Conservation (phyloP, 2,329 filamentous ascomycete genomes). For the Fusarium equiseti region DNA sequence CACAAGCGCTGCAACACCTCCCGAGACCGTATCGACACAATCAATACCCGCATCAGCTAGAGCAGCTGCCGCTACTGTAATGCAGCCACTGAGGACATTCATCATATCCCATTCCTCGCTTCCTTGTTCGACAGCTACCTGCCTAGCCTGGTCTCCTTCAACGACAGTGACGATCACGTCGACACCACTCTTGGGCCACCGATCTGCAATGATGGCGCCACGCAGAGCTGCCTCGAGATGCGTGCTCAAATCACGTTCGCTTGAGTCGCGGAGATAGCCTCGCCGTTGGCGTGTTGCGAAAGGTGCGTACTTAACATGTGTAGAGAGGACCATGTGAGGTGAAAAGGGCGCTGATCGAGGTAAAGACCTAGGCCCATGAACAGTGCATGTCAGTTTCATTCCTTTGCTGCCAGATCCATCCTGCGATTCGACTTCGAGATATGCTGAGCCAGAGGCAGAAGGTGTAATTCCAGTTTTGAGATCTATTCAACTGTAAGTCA, state of each 20-base stretch:
- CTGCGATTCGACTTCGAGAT: conserved; percentile 74
- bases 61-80: conserved; percentile 92
- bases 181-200: conserved; percentile 99
- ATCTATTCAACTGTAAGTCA: conserved; percentile 63
- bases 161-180: conserved; percentile 94
- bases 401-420: conserved; percentile 67
- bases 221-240: conserved; percentile 92
- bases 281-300: conserved; percentile 87
- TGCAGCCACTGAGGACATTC: conserved; percentile 90
- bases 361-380: conserved; percentile 92
- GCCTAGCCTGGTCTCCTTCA: conserved; percentile 88
- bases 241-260: conserved; percentile 88
- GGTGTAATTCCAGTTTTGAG: conserved; percentile 92
- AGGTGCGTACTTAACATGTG: conserved; percentile 95
- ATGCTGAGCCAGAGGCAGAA: conserved; percentile 93
- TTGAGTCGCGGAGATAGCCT: conserved; percentile 87
- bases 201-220: conserved; percentile 89
- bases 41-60: conserved; percentile 96
- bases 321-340: conserved; percentile 89
- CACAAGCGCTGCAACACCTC: conserved; percentile 88
- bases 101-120: conserved; percentile 86
- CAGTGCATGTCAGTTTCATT: conserved; percentile 91
- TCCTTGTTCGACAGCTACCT: conserved; percentile 59
- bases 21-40: conserved; percentile 89
- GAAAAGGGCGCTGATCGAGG: conserved; percentile 92